Base-by-base conservation (phyloP, 2,329 filamentous ascomycete genomes). In the Alternaria sp. region DNA sequence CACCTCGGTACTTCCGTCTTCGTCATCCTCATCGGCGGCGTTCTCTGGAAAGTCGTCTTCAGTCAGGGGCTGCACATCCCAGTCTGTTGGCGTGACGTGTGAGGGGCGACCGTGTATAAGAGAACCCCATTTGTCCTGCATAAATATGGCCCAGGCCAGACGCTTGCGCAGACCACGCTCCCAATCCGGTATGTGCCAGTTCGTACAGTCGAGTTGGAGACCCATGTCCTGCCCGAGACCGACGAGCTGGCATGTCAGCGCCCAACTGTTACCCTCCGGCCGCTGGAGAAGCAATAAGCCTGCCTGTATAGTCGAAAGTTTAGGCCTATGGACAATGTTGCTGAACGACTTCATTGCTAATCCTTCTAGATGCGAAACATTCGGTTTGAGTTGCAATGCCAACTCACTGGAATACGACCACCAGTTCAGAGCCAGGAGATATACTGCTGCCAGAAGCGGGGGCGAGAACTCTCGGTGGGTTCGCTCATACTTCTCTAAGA, bases 41-140 rank as follows among this genome's bases (percentile, higher is more conserved):
- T 70, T 74, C 44, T 76, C 73, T 2, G 72, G 71, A 52, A 86
- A 86, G 60, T 86, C 84, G 9, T 76, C 73, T 46, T 79, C 74
- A 18, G 75, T 78, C 8, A 85, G 76, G 3, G 77, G 71, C 28
- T 79, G 78, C 3, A 88, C 82, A 25, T 83, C 83, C 87, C 87
- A 89, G 66, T 88, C 85, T 8, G 80, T 80, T 3, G 80, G 75
- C 5, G 79, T 79, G 25, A 89, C 85, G 53, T 87, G 83, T 25
- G 84, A 85, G 11, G 86, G 86, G 27, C 86, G 80, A 8, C 87
- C 87, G 64, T 87, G 84, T 28, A 86, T 83, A 38, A 87, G 79
- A 3, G 85, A 82, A 3, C 85, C 83, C 87, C 85, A 89, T 67
- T 86, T 87, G 64, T 90, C 88, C 70, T 90, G 88, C 81, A 89